Evolutionary conservation across 192 early-diverging fungal genomes (phyloP), one percentile per base, ranked within the genome.

Genomic region (Coemansia sp.): DNA sequence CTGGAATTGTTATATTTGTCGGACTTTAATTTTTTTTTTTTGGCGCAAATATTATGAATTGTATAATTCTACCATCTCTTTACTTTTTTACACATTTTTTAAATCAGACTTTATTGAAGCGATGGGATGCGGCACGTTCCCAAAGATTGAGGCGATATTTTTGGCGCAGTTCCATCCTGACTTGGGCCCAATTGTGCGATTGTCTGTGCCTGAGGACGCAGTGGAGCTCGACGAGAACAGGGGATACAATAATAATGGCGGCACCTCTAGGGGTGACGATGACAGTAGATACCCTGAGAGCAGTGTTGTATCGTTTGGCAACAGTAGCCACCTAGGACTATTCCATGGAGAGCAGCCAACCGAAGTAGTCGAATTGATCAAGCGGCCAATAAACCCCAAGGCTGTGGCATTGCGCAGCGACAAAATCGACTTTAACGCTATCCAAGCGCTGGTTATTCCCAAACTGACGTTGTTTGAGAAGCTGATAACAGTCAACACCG

Each of bases 341-440:
- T 38, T 34, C 7, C 34, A 61, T 34, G 59, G 33, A 38, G 31
- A 65, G 63, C 70, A 73, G 15, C 41, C n/a, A 8, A 38, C 24
- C 4, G 63, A 65, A 8, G 47, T 71, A 6, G 47, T 76, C 10
- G 59, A 77, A 40, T 61, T 82, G 15, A 71, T 82, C 24, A 77
- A 74, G 63, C 80, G 80, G 13, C 68, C 80, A 4, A 9, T n/a
- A 5, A 16, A 59, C 5, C 27, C 59, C 42, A 49, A 18, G 10
- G 16, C 42, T 6, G 6, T 29, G n/a, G n/a, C 68, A 3, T 33
- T n/a, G 1, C 20, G 38, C 15, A 64, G 16, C 68, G 63, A 49
- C 73, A 83, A 83, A 44, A 84, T 84, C 12, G 78, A 84, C 65
- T 84, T 84, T 62, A 79, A 84, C 74, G 73, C 82, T 12, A 74